Evolutionary conservation across 257 asterid genomes (phyloP).

Genomic region (Plantago ovata): DNA sequence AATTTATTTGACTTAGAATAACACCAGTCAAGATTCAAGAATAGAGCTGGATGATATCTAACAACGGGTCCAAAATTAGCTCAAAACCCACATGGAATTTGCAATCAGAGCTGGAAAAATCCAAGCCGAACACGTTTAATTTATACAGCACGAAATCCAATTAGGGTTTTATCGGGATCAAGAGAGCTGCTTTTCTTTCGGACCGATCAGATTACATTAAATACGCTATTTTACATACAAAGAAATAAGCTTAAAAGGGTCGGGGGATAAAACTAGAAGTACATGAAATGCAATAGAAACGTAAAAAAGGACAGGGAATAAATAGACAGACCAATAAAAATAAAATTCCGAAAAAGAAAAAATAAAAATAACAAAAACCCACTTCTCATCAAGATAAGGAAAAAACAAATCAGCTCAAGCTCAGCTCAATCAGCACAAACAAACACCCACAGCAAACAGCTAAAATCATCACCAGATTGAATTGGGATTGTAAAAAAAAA

Average conservation of each 20-base stretch:
- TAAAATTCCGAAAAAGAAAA: conserved; percentile 7
- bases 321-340: conserved; percentile 23
- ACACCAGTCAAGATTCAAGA: conserved; percentile 13
- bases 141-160: conserved; percentile 17
- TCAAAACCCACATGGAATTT: conserved; percentile 17
- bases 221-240: conserved; percentile 13
- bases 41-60: too few species aligned
- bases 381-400: conserved; percentile 17
- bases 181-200: neutral
- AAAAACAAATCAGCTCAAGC: conserved; percentile 19
- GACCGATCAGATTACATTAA: conserved; percentile 16
- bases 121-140: neutral
- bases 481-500: neutral
- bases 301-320: conserved; percentile 23
- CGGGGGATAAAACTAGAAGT: conserved; percentile 23
- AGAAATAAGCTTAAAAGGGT: conserved; percentile 19
- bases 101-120: conserved; percentile 7
- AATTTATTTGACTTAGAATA: neutral
- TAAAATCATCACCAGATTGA: conserved; percentile 16
- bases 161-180: conserved; percentile 52
- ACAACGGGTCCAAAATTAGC: conserved; percentile 13
- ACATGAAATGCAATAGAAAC: conserved; percentile 11
- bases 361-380: conserved; percentile 16
- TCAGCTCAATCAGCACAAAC: conserved; percentile 18
- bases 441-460: conserved; percentile 13